Base-by-base conservation (phyloP, 345 rosid genomes). In the Balakata baccata region DNA sequence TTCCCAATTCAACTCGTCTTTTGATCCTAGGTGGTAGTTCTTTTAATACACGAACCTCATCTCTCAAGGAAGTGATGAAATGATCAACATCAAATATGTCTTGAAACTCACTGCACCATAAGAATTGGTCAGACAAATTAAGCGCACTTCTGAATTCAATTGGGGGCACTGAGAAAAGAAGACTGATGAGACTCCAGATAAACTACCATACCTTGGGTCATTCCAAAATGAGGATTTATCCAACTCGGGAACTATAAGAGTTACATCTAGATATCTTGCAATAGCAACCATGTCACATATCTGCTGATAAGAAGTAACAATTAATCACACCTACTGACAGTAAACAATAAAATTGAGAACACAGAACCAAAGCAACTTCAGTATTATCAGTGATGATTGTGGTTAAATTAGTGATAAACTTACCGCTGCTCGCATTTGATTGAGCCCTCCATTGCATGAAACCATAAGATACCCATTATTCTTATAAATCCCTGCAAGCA, bases 401-500 rank as follows among this genome's bases (percentile, higher is more conserved):
- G 52, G 47, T 70, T 23, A 73, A 77, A 70, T 47, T 11, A 46
- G 38, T 3, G 46, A 62, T 64, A 70, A 67, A 86, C 91, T 86
- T 76, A 94, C 98, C 5, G 98, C 98, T 64, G 98, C 93, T 85
- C 98, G 85, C 98, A 94, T 94, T 84, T 94, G 98, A 78, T 94
- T 94, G 74, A 94, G 98, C 68, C 98, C 98, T 84, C 98, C 98
- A 83, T 94, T 94, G 82, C 97, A 92, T 13, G 98, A 94, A 75
- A 94, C 91, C 90, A 90, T 84, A 62, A 94, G 88, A 81, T 94
- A 94, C 47, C 98, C 98, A 78, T 94, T 92, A 68, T 90, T 94
- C 81, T 81, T 87, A 59, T 94, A 94, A 25, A 87, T 37, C 72
- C 98, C 98, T 94, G 86, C 63, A 71, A 78, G 34, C 67, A 49